Base-by-base conservation (phyloP, 176 grass and related monocot species). In the Oryza meridionalis region DNA sequence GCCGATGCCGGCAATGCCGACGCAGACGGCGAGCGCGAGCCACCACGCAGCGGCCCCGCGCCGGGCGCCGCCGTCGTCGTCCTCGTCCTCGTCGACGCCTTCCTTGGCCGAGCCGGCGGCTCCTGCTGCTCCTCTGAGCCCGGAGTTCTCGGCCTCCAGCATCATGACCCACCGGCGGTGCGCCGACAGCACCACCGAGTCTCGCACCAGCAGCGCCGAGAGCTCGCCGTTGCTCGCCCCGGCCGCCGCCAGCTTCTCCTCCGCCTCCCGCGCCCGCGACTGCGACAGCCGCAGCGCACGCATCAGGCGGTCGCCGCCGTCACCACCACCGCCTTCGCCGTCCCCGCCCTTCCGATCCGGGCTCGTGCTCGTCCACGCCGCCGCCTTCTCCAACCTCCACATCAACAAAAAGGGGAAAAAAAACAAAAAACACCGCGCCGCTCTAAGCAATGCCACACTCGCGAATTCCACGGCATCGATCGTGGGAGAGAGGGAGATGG, bases 231-330 rank as follows among this genome's bases (percentile, higher is more conserved):
- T 92, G 68, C 64, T 88, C 32, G 78, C 70, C 21, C 81, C 86
- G 21, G 89, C 92, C 4, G 83, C 81, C 29, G 77, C 50, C 72
- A 87, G 84, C 84, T 84, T 82, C 81, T 73, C 87, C 88, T 96
- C 93, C 16, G 91, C 96, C 87, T 99, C 91, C 63, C 96, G 86
- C 22, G 96, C 93, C n/a, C 96, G 93, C 76, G 96, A 96, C 84
- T 99, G 96, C 65, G 93, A 99, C 46, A 96, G 86, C 17, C 84
- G 91, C 83, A 98, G 83, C 25, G 93, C 96, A 10, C 87, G 89
- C 64, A 96, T 82, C 82, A 99, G 78, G 51, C 12, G 46, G 22
- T 78, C 62, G 58, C 82, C 88, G 2, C 79, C 84, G 0, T 44
- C 13, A 6, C 8, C 70, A 27, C 2, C 13, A 6, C 8, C 70